Base-by-base conservation (phyloP, 192 early-diverging fungal species). In the Geranomyces michiganensis region DNA sequence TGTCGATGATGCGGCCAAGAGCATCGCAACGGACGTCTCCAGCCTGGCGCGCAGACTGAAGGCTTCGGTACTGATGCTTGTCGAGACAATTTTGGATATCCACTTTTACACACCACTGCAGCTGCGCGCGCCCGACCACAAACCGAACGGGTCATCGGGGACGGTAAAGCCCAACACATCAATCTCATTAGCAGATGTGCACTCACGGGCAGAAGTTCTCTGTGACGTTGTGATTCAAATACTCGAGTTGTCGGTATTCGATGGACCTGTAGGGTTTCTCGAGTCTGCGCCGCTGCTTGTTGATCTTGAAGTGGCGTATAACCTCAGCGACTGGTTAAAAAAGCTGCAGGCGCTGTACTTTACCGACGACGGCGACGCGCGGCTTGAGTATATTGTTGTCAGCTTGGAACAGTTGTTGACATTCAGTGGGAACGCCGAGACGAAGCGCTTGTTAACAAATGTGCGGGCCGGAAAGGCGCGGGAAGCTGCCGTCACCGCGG, bases 261-360 rank as follows among this genome's bases (percentile, higher is more conserved):
- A 87, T n/a, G 83, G 82, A 10, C 71, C 84, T 3, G 76, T 88
- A 22, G 49, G 59, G 4, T 88, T 87, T 13, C 87, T 94, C 65
- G 56, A 68, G 0, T 85, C 90, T 68, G 93, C 92, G 1, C 92
- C 95, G n/a, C 78, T 95, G 63, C 73, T 95, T 41, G 75, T 96
- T 17, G 95, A 96, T 73, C 74, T 94, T 30, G 92, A 96, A 76
- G 83, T 93, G 41, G 82, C 91, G 48, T 89, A 85, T 55, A 77
- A 82, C n/a, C 51, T 94, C 14, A 80, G 80, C 6, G 77, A 87
- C 45, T 86, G 84, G 62, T 62, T 94, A 17, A 77, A 74, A 0
- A 53, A 66, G 27, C 69, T 91, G 33, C 83, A 82, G 56, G 62
- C 63, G 1, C 47, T 68, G n/a, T 47, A 56, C 10, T 76, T 81